Evolutionary conservation across 2,329 filamentous ascomycete genomes (phyloP), one percentile per base, ranked within the genome.

Genomic region (Cercospora citrullina): DNA sequence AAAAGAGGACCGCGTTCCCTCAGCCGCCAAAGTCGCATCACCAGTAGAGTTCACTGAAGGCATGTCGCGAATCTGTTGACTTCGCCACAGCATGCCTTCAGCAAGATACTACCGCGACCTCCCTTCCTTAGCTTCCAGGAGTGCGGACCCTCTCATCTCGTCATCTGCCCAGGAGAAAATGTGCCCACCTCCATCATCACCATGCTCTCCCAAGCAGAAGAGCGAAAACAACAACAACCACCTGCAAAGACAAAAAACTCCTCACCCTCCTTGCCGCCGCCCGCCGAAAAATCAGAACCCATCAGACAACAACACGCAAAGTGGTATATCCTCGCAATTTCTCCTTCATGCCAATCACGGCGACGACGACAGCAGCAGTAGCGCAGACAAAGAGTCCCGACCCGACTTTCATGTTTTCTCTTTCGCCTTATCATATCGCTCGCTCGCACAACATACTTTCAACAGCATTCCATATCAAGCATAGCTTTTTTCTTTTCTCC

Each of bases 301-400:
- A 53, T 14, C 39, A 55, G 53, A 36, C 45, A 55, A 31, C 61
- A 53, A 60, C 53, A 30, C 64, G 70, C 70, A 70, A 68, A 72
- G 70, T 70, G 70, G 70, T 72, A 72, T 72, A 72, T 72, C 65
- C 66, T 64, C 48, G 48, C 48, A 55, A 51, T 53, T 65, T 62
- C 57, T 58, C 58, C 63, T 59, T 31, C 60, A 58, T 51, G 51
- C 31, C 42, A 39, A 51, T 45, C 39, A 26, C 23, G 33, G 36
- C 28, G n/a, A 48, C 48, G 48, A 28, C 45, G 10, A 16, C 33
- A 36, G 48, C 48, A 53, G 48, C 48, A 53, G 12, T 23, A 55
- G 48, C 23, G 9, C 23, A 55, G 48, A 55, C 48, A 55, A 55
- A 55, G 48, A 53, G 16, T 53, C 48, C 48, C 6, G 26, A 55